Percentiles rank a stretch among this genome's conserved stretches.
Conservation (phyloP, 768 basidiomycete genomes). For the Termitomyces titanicus region DNA sequence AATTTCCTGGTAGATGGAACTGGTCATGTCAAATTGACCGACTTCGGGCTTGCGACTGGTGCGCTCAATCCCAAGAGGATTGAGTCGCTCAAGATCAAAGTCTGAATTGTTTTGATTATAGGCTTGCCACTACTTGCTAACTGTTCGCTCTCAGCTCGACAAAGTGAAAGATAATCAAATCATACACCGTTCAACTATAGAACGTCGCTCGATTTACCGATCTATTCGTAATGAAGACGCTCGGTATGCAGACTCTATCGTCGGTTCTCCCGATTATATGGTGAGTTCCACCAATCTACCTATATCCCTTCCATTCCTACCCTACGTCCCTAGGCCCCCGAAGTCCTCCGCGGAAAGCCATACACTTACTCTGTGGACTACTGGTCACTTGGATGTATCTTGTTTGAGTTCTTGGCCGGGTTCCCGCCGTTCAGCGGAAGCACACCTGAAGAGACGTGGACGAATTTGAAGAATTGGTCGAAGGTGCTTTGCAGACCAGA, state of each 20-base stretch:
- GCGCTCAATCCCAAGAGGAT: constrained; percentile 93
- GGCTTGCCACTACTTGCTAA: not conserved
- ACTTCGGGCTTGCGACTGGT: constrained; percentile 97
- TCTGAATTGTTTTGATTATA: constrained; percentile 24
- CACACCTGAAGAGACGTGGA: constrained; percentile 97
- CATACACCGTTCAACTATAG: constrained; percentile 87
- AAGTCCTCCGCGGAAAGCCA: constrained; percentile 89
- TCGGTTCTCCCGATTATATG: constrained; percentile 99
- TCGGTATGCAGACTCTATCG: constrained; percentile 94
- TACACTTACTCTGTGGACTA: constrained; percentile 97
- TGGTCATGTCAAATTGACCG: constrained; percentile 96
- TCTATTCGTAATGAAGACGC: constrained; percentile 88
- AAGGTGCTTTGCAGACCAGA: constrained; percentile 89
- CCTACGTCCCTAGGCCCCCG: constrained; percentile 52
- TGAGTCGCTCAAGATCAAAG: constrained; percentile 92
- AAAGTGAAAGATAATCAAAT: constrained; percentile 93
- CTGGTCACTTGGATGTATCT: constrained; percentile 97
- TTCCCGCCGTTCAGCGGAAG: constrained; percentile 98
- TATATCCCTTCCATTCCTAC: not conserved
- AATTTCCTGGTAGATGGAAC: constrained; percentile 96
- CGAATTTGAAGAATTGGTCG: constrained; percentile 97
- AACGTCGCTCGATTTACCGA: constrained; percentile 91
- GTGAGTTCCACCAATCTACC: constrained; percentile 25
- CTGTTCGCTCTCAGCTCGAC: constrained; percentile 61
- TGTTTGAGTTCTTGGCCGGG: constrained; percentile 95